These are phyloP conservation scores for Moniliophthora roreri DNA, from an alignment of 1,284 basidiomycete genomes.

Conservation along the genomic window DNA sequence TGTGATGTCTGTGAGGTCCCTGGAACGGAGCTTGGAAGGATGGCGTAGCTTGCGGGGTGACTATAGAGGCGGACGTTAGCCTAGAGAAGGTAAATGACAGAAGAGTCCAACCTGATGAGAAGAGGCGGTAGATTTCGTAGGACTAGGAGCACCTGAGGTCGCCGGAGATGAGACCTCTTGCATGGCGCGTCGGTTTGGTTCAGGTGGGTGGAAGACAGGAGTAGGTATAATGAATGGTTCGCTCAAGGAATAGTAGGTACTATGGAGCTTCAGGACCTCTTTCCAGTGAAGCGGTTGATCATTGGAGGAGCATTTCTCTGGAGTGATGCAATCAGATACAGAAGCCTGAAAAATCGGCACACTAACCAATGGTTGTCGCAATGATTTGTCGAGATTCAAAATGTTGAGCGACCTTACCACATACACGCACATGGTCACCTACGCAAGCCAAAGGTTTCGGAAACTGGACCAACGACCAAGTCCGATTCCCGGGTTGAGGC, in stretches of 20 bases:
- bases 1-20: conserved; percentile 63
- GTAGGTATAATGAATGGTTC: conserved; percentile 49
- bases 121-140: conserved; percentile 4
- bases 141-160: conserved; percentile 5
- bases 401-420: conserved; percentile 45
- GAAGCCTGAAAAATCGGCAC: not conserved
- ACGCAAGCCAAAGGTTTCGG: conserved; percentile 44
- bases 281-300: conserved; percentile 64
- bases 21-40: conserved; percentile 61
- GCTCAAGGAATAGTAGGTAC: conserved; percentile 44
- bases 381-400: conserved; percentile 47
- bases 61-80: conserved; percentile 24
- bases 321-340: conserved; percentile 1
- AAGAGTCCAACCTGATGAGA: conserved; percentile 8
- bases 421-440: conserved; percentile 47
- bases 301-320: conserved; percentile 47
- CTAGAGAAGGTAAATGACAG: not conserved
- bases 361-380: conserved; percentile 45
- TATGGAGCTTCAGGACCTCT: conserved; percentile 52
- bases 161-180: not conserved
- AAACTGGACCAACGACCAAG: not conserved
- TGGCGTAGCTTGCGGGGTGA: conserved; percentile 58
- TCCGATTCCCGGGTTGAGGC: not conserved
- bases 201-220: not conserved
- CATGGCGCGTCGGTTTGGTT: not conserved